A percentile compares a stretch with the other conserved stretches of the same genome.
Evolutionary conservation across 768 basidiomycete genomes (phyloP).

Genomic region (Tylopilus sp.): DNA sequence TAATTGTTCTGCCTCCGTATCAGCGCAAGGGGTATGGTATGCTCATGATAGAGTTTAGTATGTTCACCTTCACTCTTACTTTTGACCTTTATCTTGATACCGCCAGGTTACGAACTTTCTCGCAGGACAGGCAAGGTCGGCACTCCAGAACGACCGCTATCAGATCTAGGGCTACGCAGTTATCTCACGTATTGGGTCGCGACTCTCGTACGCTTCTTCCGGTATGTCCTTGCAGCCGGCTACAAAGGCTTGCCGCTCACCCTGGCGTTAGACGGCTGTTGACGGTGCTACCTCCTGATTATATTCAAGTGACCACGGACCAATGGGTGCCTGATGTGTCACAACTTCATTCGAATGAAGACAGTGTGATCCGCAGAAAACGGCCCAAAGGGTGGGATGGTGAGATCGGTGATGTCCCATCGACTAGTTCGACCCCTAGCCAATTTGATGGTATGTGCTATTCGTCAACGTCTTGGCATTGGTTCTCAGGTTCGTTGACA

Average conservation of each 20-base stretch:
- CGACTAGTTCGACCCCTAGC: slow-evolving; percentile 32
- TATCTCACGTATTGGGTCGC: slow-evolving; percentile 90
- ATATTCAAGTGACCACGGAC: slow-evolving; percentile 41
- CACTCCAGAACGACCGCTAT: slow-evolving; percentile 93
- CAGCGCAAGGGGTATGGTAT: slow-evolving; percentile 89
- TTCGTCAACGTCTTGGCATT: not conserved
- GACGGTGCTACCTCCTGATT: slow-evolving; percentile 56
- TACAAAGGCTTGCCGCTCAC: not conserved
- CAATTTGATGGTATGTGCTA: slow-evolving; percentile 40
- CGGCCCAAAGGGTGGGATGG: slow-evolving; percentile 73
- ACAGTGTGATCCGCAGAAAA: slow-evolving; percentile 37
- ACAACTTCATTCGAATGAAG: slow-evolving; percentile 31
- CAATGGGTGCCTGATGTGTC: slow-evolving; percentile 43
- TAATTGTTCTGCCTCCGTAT: slow-evolving; percentile 91
- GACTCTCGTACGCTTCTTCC: slow-evolving; percentile 79
- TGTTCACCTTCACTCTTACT: slow-evolving; percentile 26
- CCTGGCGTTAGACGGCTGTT: slow-evolving; percentile 47
- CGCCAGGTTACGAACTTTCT: slow-evolving; percentile 87
- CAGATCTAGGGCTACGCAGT: slow-evolving; percentile 86
- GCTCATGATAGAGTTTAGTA: slow-evolving; percentile 98
- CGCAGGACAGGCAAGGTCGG: slow-evolving; percentile 75
- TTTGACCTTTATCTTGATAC: not conserved
- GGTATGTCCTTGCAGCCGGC: slow-evolving; percentile 38
- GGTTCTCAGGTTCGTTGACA: slow-evolving; percentile 19
- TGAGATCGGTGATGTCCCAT: slow-evolving; percentile 46